These are phyloP conservation scores for Debaryomyces fabryi DNA, from an alignment of 1,139 yeast species.

Conservation along the genomic window DNA sequence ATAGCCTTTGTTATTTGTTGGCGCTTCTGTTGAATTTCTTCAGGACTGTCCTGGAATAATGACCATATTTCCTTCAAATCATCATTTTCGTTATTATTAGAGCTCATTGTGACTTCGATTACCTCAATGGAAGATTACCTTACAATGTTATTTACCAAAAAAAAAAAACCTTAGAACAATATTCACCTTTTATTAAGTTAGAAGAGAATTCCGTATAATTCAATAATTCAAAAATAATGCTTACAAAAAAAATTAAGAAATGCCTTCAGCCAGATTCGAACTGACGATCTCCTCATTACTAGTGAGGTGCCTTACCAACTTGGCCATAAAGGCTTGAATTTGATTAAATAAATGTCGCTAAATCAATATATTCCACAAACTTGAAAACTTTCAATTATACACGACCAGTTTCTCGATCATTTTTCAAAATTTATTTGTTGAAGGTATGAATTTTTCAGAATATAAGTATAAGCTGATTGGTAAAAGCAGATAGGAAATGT, in stretches of 20 bases:
- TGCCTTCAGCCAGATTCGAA: slow-evolving; percentile 84
- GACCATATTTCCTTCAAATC: slow-evolving; percentile 31
- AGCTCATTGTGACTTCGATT: background rate
- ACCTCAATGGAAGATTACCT: too few species aligned
- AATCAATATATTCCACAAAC: background rate
- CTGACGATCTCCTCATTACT: slow-evolving; percentile 89
- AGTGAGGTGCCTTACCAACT: slow-evolving; percentile 92
- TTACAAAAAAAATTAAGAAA: slow-evolving; percentile 23
- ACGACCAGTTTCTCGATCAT: slow-evolving; percentile 4
- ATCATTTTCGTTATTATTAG: background rate
- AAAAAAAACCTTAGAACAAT: background rate
- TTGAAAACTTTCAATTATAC: background rate
- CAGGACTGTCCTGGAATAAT: slow-evolving; percentile 37
- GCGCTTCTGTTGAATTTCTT: slow-evolving; percentile 37
- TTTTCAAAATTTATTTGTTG: background rate
- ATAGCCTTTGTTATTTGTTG: slow-evolving; percentile 31
- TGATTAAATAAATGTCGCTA: background rate
- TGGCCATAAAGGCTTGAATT: slow-evolving; percentile 58
- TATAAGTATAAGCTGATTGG: background rate
- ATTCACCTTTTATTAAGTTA: background rate
- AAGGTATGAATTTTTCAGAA: background rate
- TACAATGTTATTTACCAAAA: background rate
- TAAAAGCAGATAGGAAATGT: slow-evolving; percentile 5
- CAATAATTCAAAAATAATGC: background rate
- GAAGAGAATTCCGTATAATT: background rate